These are phyloP conservation scores for Amanita pallidorosea DNA, from an alignment of 768 basidiomycete genomes.

Conservation along the genomic window DNA sequence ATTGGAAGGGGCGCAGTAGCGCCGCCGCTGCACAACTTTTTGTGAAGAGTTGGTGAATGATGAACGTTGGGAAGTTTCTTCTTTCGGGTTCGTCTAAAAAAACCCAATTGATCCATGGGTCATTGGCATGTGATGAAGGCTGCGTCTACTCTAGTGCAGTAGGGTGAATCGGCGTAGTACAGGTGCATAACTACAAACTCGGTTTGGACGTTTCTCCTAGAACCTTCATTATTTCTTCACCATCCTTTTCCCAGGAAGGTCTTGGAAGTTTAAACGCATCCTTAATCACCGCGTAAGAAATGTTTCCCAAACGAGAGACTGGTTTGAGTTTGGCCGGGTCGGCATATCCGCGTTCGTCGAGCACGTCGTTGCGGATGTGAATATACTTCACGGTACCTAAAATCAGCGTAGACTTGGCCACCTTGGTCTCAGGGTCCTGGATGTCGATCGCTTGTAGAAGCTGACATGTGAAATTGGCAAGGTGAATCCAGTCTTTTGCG, in stretches of 20 bases:
- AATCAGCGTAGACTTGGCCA: no score
- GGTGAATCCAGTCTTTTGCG: background rate
- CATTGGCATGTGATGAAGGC: no score
- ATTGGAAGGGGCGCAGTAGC: no score
- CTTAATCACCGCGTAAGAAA: background rate
- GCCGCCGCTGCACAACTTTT: background rate
- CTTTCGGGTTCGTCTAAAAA: background rate
- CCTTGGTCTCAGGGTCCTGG: no score
- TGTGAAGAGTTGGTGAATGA: background rate
- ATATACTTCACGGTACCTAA: background rate
- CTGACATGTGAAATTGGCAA: constrained; percentile 15
- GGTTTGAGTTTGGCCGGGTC: background rate
- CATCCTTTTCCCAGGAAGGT: background rate
- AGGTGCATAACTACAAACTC: background rate
- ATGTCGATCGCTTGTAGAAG: constrained; percentile 21
- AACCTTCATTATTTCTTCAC: background rate
- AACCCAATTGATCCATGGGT: no score
- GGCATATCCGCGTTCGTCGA: background rate
- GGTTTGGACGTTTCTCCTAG: background rate
- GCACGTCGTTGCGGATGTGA: background rate
- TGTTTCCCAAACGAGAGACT: constrained; percentile 7
- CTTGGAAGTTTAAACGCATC: background rate
- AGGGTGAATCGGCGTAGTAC: background rate
- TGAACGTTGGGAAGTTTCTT: background rate
- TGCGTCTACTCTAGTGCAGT: background rate